A percentile compares a stretch with the other conserved stretches of the same genome.
phyloP scores from a whole-genome alignment of 495 filamentous ascomycete species.

The Tuber aestivum region DNA sequence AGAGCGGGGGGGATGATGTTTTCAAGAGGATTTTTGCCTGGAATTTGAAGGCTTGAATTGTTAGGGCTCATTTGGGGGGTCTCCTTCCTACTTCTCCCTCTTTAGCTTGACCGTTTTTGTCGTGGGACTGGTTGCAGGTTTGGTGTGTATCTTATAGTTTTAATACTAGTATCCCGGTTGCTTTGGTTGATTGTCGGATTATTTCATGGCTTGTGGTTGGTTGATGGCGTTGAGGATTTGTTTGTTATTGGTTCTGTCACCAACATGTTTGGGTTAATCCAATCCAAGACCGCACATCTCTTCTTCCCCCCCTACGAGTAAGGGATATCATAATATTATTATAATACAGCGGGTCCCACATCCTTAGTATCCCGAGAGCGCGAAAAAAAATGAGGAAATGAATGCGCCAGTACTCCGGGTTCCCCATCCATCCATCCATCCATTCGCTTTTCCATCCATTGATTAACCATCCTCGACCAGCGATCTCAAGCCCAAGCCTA shows the following conservation, averaged over 20 bases:
- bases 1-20: constrained; percentile 65
- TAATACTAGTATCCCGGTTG: background rate
- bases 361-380: background rate
- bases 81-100: background rate
- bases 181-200: background rate
- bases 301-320: background rate
- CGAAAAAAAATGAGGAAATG: background rate
- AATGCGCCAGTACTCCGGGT: constrained; percentile 2
- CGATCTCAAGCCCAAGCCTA: background rate
- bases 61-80: background rate
- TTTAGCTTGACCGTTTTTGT: background rate
- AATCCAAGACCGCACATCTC: background rate
- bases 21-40: constrained; percentile 80
- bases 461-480: background rate
- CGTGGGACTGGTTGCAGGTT: background rate
- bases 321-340: background rate
- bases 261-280: background rate
- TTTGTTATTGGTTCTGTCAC: background rate
- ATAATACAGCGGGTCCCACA: background rate
- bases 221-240: background rate
- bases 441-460: background rate
- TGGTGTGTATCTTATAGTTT: background rate
- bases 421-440: background rate
- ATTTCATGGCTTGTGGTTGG: background rate
- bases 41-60: constrained; percentile 54